These are phyloP conservation scores for Phytophthora brassicae DNA, from an alignment of 352 stramenopile genomes.

Conservation along the genomic window DNA sequence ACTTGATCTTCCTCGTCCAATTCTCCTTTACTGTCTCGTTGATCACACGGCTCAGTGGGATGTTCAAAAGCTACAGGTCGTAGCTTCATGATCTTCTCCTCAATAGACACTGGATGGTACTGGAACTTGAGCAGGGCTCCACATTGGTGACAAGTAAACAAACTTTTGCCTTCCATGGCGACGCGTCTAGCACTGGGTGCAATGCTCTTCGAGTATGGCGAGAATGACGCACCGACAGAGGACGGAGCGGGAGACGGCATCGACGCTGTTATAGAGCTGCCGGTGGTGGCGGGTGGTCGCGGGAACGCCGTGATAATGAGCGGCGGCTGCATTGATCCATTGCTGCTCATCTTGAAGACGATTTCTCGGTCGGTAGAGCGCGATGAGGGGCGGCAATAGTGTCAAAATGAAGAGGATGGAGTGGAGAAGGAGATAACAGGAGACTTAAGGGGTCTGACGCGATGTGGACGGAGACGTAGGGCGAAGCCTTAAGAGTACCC, in stretches of 20 bases:
- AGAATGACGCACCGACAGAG: conserved; percentile 28
- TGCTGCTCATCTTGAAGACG: conserved; percentile 24
- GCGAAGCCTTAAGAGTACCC: conserved; percentile 2
- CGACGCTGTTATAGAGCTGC: background rate
- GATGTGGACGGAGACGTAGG: background rate
- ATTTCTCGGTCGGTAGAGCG: conserved; percentile 6
- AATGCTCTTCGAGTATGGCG: conserved; percentile 30
- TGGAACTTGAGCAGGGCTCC: conserved; percentile 74
- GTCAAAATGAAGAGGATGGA: background rate
- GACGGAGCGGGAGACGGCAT: conserved; percentile 20
- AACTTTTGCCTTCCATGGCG: conserved; percentile 72
- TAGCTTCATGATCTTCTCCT: conserved; percentile 64
- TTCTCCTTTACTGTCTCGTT: conserved; percentile 23
- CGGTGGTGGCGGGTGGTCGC: conserved; percentile 25
- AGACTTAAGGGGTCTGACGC: background rate
- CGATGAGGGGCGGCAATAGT: background rate
- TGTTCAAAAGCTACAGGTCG: conserved; percentile 47
- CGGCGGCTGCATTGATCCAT: conserved; percentile 26
- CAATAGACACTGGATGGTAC: conserved; percentile 57
- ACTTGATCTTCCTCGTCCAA: conserved; percentile 27
- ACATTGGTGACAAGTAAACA: conserved; percentile 78
- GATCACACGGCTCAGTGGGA: conserved; percentile 17
- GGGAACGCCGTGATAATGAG: conserved; percentile 31
- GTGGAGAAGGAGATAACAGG: conserved; percentile 1
- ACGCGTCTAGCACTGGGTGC: conserved; percentile 26